Evolutionary conservation across 2,329 filamentous ascomycete species (phyloP).

Genomic region (Curvularia hawaiiensis): DNA sequence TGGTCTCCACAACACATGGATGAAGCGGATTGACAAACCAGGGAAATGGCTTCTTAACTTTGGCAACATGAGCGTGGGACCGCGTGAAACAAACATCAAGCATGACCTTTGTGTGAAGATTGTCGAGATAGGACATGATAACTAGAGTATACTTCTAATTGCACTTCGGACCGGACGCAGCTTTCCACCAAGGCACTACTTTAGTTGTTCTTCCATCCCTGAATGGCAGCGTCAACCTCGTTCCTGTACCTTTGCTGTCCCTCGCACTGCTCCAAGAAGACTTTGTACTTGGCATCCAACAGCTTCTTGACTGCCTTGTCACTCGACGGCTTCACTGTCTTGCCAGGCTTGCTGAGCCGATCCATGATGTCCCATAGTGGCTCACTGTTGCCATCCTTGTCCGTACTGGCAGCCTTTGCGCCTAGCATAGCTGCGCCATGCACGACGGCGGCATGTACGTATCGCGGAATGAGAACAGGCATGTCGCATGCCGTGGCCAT

Average conservation of each 20-base stretch:
- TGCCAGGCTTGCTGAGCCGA: conserved; percentile 92
- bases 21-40: not conserved
- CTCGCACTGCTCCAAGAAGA: conserved; percentile 92
- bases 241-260: conserved; percentile 83
- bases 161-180: not conserved
- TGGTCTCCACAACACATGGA: not conserved
- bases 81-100: conserved; percentile 1
- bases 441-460: conserved; percentile 93
- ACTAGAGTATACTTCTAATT: conserved; percentile 11
- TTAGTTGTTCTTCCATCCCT: conserved; percentile 34
- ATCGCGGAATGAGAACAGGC: conserved; percentile 91
- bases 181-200: not conserved
- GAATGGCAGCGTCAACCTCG: conserved; percentile 68
- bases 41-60: conserved; percentile 5
- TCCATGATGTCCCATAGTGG: conserved; percentile 97
- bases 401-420: conserved; percentile 90
- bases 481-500: conserved; percentile 89
- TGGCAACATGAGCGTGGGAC: conserved; percentile 5
- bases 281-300: conserved; percentile 85
- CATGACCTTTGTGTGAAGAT: not conserved
- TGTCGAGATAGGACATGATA: conserved; percentile 7
- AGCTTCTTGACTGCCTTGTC: conserved; percentile 77
- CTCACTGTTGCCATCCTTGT: conserved; percentile 78
- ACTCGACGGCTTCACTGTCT: conserved; percentile 75
- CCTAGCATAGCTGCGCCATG: conserved; percentile 99